A percentile compares a stretch with the other conserved stretches of the same genome.
Conservation (phyloP, 495 filamentous ascomycete species). For the Hypoxylon lienhwacheense region DNA sequence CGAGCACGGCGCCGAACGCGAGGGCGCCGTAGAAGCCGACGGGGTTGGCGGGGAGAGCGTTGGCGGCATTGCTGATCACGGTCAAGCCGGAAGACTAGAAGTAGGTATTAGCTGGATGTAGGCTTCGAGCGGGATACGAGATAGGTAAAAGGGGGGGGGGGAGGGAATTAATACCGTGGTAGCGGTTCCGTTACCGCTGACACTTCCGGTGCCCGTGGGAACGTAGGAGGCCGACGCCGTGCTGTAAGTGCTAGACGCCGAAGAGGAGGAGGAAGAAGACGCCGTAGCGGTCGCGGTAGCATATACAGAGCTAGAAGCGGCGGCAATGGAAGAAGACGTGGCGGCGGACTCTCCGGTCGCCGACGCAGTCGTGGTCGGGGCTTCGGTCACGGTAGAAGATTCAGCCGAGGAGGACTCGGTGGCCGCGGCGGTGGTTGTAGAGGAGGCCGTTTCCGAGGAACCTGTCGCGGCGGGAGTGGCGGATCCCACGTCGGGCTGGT, state of each 20-base stretch:
- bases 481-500: conserved; percentile 29
- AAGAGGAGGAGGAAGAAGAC: not conserved
- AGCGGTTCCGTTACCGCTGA: conserved; percentile 13
- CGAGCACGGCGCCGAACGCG: conserved; percentile 26
- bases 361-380: not conserved
- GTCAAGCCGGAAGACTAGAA: conserved; percentile 18
- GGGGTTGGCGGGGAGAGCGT: conserved; percentile 5
- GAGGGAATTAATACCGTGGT: conserved; percentile 15
- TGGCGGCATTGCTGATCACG: conserved; percentile 18
- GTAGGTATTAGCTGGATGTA: not conserved
- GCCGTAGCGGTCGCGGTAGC: conserved; percentile 8
- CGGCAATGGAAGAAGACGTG: not conserved
- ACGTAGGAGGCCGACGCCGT: not conserved
- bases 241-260: not conserved
- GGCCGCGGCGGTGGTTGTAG: not conserved
- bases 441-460: conserved; percentile 4
- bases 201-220: conserved; percentile 14
- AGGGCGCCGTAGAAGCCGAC: conserved; percentile 32
- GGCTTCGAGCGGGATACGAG: too few species aligned
- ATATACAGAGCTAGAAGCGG: conserved; percentile 5
- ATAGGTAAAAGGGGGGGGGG: not conserved
- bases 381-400: conserved; percentile 2
- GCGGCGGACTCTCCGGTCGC: not conserved
- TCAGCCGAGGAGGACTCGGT: conserved; percentile 1
- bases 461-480: conserved; percentile 23